Percentiles rank a stretch among this genome's conserved stretches.
Evolutionary conservation across 345 rosid genomes (phyloP).

Genomic region (Syzygium oleosum): DNA sequence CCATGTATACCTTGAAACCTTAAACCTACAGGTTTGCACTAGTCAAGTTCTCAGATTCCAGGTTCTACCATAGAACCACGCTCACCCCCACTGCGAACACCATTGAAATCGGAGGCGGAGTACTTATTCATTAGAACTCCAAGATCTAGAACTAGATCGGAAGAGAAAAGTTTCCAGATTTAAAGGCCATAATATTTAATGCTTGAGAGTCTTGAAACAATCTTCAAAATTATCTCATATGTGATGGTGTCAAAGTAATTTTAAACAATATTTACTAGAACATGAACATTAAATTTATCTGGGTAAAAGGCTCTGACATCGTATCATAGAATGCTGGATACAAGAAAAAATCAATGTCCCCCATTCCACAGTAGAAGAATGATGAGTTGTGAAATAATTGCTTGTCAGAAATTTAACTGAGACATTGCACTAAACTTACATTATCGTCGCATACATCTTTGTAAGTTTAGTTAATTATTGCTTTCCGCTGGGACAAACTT

Average conservation of each 20-base stretch:
- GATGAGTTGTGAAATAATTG: neutral
- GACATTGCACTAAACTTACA: neutral
- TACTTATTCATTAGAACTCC: no score
- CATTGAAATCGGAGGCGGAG: no score
- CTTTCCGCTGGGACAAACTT: neutral
- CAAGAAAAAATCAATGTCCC: neutral
- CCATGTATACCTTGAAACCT: no score
- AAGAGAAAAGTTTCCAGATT: no score
- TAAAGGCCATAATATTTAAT: neutral
- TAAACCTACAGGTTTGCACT: no score
- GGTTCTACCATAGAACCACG: no score
- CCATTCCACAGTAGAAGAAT: neutral
- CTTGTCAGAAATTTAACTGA: neutral
- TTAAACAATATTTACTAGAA: neutral
- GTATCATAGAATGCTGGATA: neutral
- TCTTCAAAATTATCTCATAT: neutral
- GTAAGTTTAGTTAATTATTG: neutral
- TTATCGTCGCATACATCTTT: neutral
- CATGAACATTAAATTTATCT: neutral
- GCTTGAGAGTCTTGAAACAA: neutral
- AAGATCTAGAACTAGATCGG: no score
- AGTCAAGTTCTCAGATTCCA: no score
- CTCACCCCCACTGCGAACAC: no score
- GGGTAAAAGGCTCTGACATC: neutral
- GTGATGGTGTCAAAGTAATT: neutral